A percentile compares a stretch with the other conserved stretches of the same genome.
Evolutionary conservation across 805 yeast genomes (phyloP).

Genomic region (Kuraishia molischiana): DNA sequence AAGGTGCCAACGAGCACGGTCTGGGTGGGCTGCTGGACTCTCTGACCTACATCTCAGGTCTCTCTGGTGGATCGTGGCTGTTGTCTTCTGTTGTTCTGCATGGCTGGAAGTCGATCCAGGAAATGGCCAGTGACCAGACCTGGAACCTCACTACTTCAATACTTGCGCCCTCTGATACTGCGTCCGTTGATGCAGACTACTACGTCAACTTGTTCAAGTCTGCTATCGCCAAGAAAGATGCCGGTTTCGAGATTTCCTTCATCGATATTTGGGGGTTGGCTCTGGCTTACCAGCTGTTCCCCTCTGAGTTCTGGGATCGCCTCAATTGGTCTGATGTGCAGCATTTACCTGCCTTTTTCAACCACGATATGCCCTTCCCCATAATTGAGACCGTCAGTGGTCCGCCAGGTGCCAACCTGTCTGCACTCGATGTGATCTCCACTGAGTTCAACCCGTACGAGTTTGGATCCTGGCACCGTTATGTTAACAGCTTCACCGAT

Average conservation of each 20-base stretch:
- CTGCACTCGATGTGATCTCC: slow-evolving; percentile 49
- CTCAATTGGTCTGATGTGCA: slow-evolving; percentile 28
- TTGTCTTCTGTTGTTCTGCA: slow-evolving; percentile 59
- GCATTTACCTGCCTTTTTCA: background rate
- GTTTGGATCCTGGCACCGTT: slow-evolving; percentile 80
- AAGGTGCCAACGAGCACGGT: slow-evolving; percentile 37
- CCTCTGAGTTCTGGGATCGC: slow-evolving; percentile 2
- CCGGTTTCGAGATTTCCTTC: slow-evolving; percentile 52
- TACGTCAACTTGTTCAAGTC: slow-evolving; percentile 32
- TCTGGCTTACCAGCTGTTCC: slow-evolving; percentile 54
- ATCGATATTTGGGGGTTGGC: slow-evolving; percentile 66
- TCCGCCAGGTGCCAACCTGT: slow-evolving; percentile 37
- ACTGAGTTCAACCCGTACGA: slow-evolving; percentile 55
- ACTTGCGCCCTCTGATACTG: background rate
- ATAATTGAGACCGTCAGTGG: slow-evolving; percentile 54
- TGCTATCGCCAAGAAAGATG: slow-evolving; percentile 31
- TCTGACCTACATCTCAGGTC: slow-evolving; percentile 62
- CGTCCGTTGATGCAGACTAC: background rate
- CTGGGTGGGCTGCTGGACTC: slow-evolving; percentile 69
- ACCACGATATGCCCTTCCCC: slow-evolving; percentile 55
- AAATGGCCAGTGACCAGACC: slow-evolving; percentile 39
- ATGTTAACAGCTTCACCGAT: slow-evolving; percentile 52
- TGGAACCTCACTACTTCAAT: slow-evolving; percentile 31
- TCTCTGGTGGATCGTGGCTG: slow-evolving; percentile 83
- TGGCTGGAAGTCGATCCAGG: slow-evolving; percentile 64